These are phyloP conservation scores for Nyctanthes arbortristis DNA, from an alignment of 257 asterid genomes.

Conservation along the genomic window DNA sequence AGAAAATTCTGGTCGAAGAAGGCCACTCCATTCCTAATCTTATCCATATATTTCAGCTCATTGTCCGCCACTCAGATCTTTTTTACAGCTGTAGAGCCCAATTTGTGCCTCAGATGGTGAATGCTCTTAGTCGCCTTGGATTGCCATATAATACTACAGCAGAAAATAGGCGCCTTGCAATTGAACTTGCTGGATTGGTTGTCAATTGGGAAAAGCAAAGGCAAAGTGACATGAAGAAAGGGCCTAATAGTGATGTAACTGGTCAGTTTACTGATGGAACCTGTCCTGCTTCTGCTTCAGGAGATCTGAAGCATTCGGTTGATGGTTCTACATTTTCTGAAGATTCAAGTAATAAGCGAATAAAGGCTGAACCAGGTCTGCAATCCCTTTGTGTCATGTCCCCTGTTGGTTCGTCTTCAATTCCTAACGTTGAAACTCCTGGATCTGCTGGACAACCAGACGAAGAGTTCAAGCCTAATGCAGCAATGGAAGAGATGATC, in stretches of 20 bases:
- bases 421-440: slow-evolving; percentile 90
- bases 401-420: slow-evolving; percentile 92
- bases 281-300: slow-evolving; percentile 50
- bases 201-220: slow-evolving; percentile 98
- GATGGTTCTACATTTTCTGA: slow-evolving; percentile 89
- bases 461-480: slow-evolving; percentile 99
- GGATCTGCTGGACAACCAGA: slow-evolving; percentile 96
- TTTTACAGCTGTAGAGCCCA: slow-evolving; percentile 99
- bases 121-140: slow-evolving; percentile 98
- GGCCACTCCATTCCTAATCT: slow-evolving; percentile 98
- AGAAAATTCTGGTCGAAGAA: slow-evolving; percentile 97
- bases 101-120: slow-evolving; percentile 99
- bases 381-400: slow-evolving; percentile 95
- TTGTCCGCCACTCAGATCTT: slow-evolving; percentile 98
- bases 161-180: slow-evolving; percentile 99
- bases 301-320: slow-evolving; percentile 63
- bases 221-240: slow-evolving; percentile 80
- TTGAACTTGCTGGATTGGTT: slow-evolving; percentile 99
- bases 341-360: slow-evolving; percentile 85
- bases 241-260: slow-evolving; percentile 50
- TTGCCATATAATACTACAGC: slow-evolving; percentile 92
- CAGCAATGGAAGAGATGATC: slow-evolving; percentile 99
- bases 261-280: slow-evolving; percentile 61
- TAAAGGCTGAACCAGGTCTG: slow-evolving; percentile 97
- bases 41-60: slow-evolving; percentile 98